Conservation (phyloP, 805 yeast genomes). For the Kuraishia molischiana region DNA sequence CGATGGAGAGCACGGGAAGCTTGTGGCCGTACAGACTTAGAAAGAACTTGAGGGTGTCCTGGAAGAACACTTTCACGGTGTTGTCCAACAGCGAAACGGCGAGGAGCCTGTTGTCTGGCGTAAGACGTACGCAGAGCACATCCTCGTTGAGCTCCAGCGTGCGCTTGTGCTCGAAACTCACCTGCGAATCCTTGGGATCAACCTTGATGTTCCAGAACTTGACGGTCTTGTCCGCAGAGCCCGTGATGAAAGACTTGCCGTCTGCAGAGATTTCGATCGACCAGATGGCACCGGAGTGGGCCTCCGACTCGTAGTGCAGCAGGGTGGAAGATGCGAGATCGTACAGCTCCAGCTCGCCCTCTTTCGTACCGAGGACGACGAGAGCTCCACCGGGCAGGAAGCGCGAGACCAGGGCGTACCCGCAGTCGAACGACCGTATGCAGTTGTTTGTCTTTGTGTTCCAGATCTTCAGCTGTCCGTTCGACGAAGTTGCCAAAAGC, state of each 20-base stretch:
- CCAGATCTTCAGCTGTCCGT: constrained; percentile 86
- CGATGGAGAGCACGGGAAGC: constrained; percentile 87
- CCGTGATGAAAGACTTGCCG: constrained; percentile 79
- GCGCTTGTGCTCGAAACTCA: constrained; percentile 63
- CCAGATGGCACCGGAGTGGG: constrained; percentile 84
- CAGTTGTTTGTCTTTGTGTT: constrained; percentile 66
- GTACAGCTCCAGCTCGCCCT: constrained; percentile 74
- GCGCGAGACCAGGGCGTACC: constrained; percentile 71
- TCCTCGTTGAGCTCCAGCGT: constrained; percentile 85
- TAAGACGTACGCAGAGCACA: constrained; percentile 65
- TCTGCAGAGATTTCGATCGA: constrained; percentile 79
- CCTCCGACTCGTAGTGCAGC: constrained; percentile 59
- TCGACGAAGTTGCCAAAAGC: constrained; percentile 81
- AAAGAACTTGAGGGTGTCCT: constrained; percentile 80
- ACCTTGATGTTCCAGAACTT: constrained; percentile 84
- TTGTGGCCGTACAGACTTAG: constrained; percentile 93
- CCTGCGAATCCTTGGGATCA: constrained; percentile 50
- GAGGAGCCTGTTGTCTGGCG: constrained; percentile 68
- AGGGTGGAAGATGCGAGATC: constrained; percentile 79
- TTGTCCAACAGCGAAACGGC: constrained; percentile 85
- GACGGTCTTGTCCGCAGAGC: constrained; percentile 86
- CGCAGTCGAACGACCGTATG: constrained; percentile 80
- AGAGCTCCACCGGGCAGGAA: constrained; percentile 90
- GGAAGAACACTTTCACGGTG: constrained; percentile 90
- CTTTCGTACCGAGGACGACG: constrained; percentile 80